phyloP scores from a whole-genome alignment of 345 rosid genomes.

The Hevea brasiliensis region DNA sequence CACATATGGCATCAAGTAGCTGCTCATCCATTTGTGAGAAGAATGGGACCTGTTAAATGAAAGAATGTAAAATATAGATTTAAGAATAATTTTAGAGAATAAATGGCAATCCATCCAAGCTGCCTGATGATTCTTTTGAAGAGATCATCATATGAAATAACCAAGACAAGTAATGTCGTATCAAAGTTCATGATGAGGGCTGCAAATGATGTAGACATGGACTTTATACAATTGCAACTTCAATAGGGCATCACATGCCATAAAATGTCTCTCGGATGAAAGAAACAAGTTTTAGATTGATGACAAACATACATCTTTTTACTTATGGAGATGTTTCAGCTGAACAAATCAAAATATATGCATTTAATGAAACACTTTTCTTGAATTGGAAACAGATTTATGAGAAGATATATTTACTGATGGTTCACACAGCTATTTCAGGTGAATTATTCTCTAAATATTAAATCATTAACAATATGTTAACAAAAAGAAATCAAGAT shows the following conservation, averaged over 20 bases:
- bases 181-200: neutral
- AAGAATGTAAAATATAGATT: conserved; percentile 2
- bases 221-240: neutral
- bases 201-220: neutral
- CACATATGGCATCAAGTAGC: conserved; percentile 94
- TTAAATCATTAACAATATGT: neutral
- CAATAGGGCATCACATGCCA: neutral
- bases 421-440: neutral
- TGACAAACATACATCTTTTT: too few relatives aligned
- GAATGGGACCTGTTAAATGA: conserved; percentile 68
- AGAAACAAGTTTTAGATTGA: too few relatives aligned
- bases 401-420: neutral
- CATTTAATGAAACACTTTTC: neutral
- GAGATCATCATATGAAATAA: too few relatives aligned
- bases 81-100: neutral
- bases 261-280: neutral
- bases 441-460: too few relatives aligned
- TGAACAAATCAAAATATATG: neutral
- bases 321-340: too few relatives aligned
- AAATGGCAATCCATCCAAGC: too few relatives aligned
- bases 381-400: neutral
- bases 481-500: neutral
- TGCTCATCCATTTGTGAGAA: conserved; percentile 94
- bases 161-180: neutral
- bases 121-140: too few relatives aligned